These are phyloP conservation scores for Fomitopsis serialis DNA, from an alignment of 768 basidiomycete species.

Conservation along the genomic window DNA sequence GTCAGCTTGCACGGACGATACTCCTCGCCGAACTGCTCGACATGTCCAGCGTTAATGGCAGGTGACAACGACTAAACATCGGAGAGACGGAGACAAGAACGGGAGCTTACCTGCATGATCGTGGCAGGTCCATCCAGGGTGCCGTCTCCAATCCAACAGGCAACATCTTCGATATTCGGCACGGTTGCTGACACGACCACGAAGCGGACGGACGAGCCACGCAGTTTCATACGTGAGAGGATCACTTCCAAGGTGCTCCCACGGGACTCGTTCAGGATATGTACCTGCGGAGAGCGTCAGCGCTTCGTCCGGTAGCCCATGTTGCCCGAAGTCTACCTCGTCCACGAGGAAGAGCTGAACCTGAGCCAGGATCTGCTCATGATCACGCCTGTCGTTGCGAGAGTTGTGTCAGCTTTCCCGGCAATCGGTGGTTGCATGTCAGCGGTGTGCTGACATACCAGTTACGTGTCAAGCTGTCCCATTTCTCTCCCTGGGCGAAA, in stretches of 20 bases:
- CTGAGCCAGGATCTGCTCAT: conserved; percentile 61
- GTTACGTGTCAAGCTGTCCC: conserved; percentile 88
- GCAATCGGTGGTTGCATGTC: conserved; percentile 1
- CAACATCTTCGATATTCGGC: conserved; percentile 89
- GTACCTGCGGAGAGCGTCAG: conserved; percentile 50
- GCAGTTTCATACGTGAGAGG: conserved; percentile 86
- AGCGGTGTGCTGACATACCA: conserved; percentile 43
- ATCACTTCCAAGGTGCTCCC: conserved; percentile 94
- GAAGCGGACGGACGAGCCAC: conserved; percentile 69
- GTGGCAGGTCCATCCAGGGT: conserved; percentile 41
- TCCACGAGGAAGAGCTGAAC: conserved; percentile 87
- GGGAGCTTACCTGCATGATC: conserved; percentile 57
- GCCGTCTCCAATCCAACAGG: conserved; percentile 71
- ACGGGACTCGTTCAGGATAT: conserved; percentile 84
- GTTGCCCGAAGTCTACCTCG: conserved; percentile 46
- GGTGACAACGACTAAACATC: not conserved
- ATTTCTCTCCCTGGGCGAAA: conserved; percentile 77
- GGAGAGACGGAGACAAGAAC: not conserved
- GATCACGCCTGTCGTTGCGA: conserved; percentile 42
- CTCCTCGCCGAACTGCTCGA: conserved; percentile 80
- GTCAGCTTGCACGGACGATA: conserved; percentile 82
- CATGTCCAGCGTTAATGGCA: not conserved
- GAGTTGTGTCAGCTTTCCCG: not conserved
- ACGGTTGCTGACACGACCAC: conserved; percentile 90
- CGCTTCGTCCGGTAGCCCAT: not conserved